A percentile compares a stretch with the other conserved stretches of the same genome.
Conservation (phyloP, 306 rosid genomes). For the Lathyrus sativus region DNA sequence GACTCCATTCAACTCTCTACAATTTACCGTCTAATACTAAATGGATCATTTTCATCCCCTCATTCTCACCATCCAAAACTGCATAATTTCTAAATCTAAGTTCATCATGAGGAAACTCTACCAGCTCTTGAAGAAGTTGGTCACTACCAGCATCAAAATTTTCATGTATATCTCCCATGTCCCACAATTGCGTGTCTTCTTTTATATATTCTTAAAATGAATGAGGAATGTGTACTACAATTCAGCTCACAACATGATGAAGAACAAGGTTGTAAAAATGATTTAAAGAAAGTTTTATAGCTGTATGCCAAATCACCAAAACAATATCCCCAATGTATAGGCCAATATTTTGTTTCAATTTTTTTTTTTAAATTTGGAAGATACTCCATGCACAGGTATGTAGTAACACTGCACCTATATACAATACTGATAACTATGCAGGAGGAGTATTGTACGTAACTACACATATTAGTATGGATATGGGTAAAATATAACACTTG, state of each 20-base stretch:
- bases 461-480: neutral
- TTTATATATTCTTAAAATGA: slow-evolving; percentile 3
- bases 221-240: neutral
- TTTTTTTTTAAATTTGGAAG: neutral
- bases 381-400: neutral
- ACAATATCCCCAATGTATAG: neutral
- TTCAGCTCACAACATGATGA: neutral
- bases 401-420: neutral
- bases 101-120: neutral
- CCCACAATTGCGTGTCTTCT: neutral
- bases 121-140: neutral
- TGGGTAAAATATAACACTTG: neutral
- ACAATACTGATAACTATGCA: neutral
- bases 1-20: neutral
- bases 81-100: neutral
- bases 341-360: neutral
- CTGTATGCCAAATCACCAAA: neutral
- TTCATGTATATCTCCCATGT: neutral
- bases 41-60: neutral
- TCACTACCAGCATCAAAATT: neutral
- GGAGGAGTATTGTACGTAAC: neutral
- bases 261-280: neutral
- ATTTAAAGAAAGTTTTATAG: neutral
- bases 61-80: slow-evolving; percentile 6
- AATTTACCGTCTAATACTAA: neutral